Base-by-base conservation (phyloP, 352 stramenopile species). In the Pythium folliculosum region DNA sequence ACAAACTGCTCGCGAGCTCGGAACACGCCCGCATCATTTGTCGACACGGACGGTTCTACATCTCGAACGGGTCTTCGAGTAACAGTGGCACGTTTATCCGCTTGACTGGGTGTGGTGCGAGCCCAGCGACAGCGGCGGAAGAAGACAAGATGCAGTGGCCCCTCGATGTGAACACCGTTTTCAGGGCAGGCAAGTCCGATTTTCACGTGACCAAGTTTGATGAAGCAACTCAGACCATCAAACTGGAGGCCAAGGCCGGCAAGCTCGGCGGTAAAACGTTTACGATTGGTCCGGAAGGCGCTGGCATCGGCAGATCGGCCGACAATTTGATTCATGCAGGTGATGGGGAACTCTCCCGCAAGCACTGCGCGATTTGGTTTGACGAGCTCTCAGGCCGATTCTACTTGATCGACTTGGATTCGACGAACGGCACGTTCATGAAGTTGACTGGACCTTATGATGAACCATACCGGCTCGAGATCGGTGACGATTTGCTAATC, bases 401-500 rank as follows among this genome's bases (percentile, higher is more conserved):
- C 67, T 94, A 91, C 60, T 68, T 97, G 9, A 78, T 89, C 58
- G 92, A 98, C 65, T 66, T 97, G 25, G 81, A 86, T 21, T 97
- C 88, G 27, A 96, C 91, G 10, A 98, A 98, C 67, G 86, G 89
- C 35, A 98, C 96, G 49, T 99, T 98, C 78, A 98, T 99, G 93
- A 94, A 97, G 74, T 87, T 99, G 22, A 85, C 89, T 22, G 95
- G 95, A 5, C 94, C 91, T 37, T 98, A 98, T 73, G 77, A 84
- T 35, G 93, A 96, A 32, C 90, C 96, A n/a, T 97, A 96, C 40
- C 84, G 92, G 37, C 82, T 99, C 0, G 84, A 91, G 56, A 92
- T 98, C 50, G 91, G 92, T n/a, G 96, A 99, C 65, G 92, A 99
- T 75, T 85, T 99, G 59, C 87, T 99, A 23, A 87, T 99, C 32